These are phyloP conservation scores for Panus rudis DNA, from an alignment of 768 basidiomycete genomes.

Conservation along the genomic window DNA sequence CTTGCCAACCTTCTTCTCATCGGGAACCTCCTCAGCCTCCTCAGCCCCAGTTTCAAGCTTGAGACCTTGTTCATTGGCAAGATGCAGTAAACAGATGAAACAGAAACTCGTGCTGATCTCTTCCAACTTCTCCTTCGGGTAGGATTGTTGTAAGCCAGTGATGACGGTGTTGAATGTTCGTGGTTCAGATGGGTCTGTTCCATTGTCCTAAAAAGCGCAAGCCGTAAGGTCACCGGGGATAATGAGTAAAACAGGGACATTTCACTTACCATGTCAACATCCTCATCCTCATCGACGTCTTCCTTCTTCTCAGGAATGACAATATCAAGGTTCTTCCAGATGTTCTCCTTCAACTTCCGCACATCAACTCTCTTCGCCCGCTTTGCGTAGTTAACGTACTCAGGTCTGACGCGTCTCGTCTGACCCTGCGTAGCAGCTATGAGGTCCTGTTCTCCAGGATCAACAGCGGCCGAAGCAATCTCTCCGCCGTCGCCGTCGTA, in stretches of 20 bases:
- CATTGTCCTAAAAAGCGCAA: slow-evolving; percentile 35
- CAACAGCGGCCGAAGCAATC: slow-evolving; percentile 32
- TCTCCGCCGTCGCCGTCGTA: slow-evolving; percentile 50
- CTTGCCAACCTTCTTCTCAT: slow-evolving; percentile 52
- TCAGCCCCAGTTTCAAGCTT: slow-evolving; percentile 56
- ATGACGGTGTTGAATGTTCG: slow-evolving; percentile 79
- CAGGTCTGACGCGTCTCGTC: slow-evolving; percentile 74
- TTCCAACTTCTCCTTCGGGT: slow-evolving; percentile 91
- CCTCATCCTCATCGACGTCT: slow-evolving; percentile 31
- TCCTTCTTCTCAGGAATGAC: slow-evolving; percentile 38
- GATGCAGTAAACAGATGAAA: slow-evolving; percentile 94
- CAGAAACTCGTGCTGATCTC: slow-evolving; percentile 99
- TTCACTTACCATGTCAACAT: slow-evolving; percentile 18
- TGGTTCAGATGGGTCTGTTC: slow-evolving; percentile 59
- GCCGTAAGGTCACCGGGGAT: background rate
- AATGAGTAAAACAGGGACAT: background rate
- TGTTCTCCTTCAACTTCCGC: slow-evolving; percentile 93
- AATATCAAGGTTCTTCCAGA: slow-evolving; percentile 90
- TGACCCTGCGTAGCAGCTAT: slow-evolving; percentile 74
- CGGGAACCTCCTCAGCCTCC: slow-evolving; percentile 31
- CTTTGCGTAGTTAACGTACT: slow-evolving; percentile 90
- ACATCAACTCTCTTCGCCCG: slow-evolving; percentile 96
- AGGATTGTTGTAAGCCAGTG: slow-evolving; percentile 68
- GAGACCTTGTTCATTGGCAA: slow-evolving; percentile 95
- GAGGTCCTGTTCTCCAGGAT: slow-evolving; percentile 80